Evolutionary conservation across 257 asterid genomes (phyloP).

Genomic region (Solanum chaucha): DNA sequence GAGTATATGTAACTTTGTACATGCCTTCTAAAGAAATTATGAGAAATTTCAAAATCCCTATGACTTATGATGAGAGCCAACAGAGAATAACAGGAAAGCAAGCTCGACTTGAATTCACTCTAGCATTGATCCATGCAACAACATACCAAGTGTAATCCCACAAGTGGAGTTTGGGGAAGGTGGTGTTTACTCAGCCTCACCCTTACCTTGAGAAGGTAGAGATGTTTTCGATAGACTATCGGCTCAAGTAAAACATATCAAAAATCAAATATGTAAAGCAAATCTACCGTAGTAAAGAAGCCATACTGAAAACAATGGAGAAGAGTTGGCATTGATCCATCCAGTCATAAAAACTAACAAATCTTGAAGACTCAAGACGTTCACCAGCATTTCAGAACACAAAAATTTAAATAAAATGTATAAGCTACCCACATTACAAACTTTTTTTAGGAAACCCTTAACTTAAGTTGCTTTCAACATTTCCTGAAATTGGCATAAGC

Average conservation of each 20-base stretch:
- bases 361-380: background rate
- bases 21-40: background rate
- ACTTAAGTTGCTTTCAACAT: background rate
- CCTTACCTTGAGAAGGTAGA: background rate
- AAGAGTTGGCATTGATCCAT: background rate
- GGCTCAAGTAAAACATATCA: background rate
- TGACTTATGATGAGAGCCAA: background rate
- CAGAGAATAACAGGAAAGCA: background rate
- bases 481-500: background rate
- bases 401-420: background rate
- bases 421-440: background rate
- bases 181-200: background rate
- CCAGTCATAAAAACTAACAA: background rate
- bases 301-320: background rate
- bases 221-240: background rate
- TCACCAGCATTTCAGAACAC: background rate
- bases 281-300: background rate
- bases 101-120: background rate
- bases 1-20: background rate
- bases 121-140: background rate
- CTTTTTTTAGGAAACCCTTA: background rate
- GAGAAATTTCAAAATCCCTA: background rate
- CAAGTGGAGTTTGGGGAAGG: background rate
- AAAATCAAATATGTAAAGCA: background rate
- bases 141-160: background rate